Evolutionary conservation across 495 filamentous ascomycete species (phyloP).

Genomic region (Mytilinidion resinicola): DNA sequence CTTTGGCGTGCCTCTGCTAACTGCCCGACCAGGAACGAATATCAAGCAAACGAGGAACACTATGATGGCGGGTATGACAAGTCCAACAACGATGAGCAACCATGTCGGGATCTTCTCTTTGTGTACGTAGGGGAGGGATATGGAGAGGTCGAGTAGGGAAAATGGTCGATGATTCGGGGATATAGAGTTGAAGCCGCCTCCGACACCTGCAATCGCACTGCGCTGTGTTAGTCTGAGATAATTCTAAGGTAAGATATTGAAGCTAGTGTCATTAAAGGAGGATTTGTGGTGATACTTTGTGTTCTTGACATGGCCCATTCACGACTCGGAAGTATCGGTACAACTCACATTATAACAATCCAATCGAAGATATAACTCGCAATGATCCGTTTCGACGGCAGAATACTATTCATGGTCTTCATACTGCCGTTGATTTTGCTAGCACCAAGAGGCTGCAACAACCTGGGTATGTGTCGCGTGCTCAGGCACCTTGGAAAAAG

Average conservation of each 20-base stretch:
- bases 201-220: slow-evolving; percentile 33
- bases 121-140: slow-evolving; percentile 51
- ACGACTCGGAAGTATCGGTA: not conserved
- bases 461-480: too few relatives aligned
- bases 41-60: slow-evolving; percentile 45
- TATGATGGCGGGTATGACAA: slow-evolving; percentile 50
- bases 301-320: too few relatives aligned
- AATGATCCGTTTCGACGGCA: slow-evolving; percentile 33
- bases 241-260: not conserved
- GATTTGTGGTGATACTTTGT: too few relatives aligned
- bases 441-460: too few relatives aligned
- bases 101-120: slow-evolving; percentile 51
- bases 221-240: slow-evolving; percentile 10
- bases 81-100: slow-evolving; percentile 44
- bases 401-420: slow-evolving; percentile 11
- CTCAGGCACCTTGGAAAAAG: too few relatives aligned
- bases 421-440: slow-evolving; percentile 1
- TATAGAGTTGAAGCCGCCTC: slow-evolving; percentile 31
- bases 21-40: slow-evolving; percentile 44
- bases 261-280: too few relatives aligned
- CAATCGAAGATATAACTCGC: slow-evolving; percentile 38
- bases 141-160: slow-evolving; percentile 48
- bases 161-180: slow-evolving; percentile 36
- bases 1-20: slow-evolving; percentile 27
- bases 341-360: slow-evolving; percentile 32